Conservation (phyloP, 495 filamentous ascomycete species). For the Hypoxylon fragiforme region DNA sequence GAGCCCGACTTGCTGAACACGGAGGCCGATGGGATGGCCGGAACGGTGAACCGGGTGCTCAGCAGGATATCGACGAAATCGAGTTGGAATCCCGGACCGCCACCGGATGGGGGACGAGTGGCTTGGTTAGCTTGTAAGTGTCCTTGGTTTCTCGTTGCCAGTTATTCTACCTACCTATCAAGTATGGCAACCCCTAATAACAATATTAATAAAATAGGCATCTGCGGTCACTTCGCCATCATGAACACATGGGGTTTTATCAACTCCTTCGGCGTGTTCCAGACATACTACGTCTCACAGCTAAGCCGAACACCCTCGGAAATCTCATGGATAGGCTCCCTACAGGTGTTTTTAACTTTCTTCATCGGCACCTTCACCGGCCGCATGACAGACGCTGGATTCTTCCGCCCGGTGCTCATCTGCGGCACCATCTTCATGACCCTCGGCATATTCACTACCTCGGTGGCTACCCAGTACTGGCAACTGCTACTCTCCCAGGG, state of each 20-base stretch:
- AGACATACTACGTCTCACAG: constrained; percentile 69
- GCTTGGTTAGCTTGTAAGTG: constrained; percentile 54
- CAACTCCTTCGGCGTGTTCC: constrained; percentile 79
- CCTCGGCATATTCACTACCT: constrained; percentile 73
- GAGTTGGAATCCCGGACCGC: constrained; percentile 51
- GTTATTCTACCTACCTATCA: not conserved
- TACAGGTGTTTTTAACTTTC: constrained; percentile 75
- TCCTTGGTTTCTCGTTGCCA: too few species aligned
- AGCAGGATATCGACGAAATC: constrained; percentile 46
- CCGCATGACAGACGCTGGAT: constrained; percentile 68
- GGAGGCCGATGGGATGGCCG: constrained; percentile 34
- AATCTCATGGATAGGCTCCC: constrained; percentile 76
- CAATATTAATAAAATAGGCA: too few species aligned
- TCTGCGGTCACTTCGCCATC: constrained; percentile 49
- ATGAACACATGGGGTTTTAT: too few species aligned
- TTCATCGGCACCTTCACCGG: constrained; percentile 71
- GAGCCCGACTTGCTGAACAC: constrained; percentile 32
- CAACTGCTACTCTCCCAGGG: constrained; percentile 85
- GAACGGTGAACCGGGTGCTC: constrained; percentile 36
- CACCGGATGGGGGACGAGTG: constrained; percentile 55
- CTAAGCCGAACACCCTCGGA: constrained; percentile 58
- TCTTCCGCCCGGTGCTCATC: constrained; percentile 47
- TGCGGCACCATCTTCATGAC: constrained; percentile 53
- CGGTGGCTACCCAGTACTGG: constrained; percentile 68
- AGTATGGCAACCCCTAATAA: too few species aligned